Evolutionary conservation across 495 filamentous ascomycete species (phyloP).

Genomic region (Immersiella caudata): DNA sequence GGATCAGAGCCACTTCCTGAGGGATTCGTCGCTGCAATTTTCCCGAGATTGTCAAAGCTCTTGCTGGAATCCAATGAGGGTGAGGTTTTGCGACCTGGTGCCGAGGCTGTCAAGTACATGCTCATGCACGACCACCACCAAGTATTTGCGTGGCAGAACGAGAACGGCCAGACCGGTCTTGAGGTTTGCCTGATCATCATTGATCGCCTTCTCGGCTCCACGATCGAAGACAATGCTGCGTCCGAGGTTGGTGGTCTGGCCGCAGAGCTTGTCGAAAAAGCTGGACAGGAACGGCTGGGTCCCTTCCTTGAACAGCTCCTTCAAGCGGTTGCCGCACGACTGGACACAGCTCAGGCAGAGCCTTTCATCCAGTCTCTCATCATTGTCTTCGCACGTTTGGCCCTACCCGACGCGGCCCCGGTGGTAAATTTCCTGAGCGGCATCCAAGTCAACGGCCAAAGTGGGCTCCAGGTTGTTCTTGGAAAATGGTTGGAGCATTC

Average conservation of each 20-base stretch:
- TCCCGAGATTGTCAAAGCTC: conserved; percentile 84
- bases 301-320: conserved; percentile 90
- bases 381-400: conserved; percentile 89
- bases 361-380: conserved; percentile 89
- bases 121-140: conserved; percentile 85
- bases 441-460: conserved; percentile 72
- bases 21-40: conserved; percentile 79
- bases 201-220: conserved; percentile 82
- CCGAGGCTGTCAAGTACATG: conserved; percentile 82
- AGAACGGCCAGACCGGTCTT: conserved; percentile 76
- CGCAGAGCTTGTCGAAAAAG: conserved; percentile 92
- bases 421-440: conserved; percentile 89
- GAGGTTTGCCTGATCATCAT: conserved; percentile 90
- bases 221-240: conserved; percentile 87
- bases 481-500: conserved; percentile 97
- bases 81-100: conserved; percentile 85
- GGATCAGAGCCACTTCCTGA: conserved; percentile 80
- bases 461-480: conserved; percentile 83
- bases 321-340: conserved; percentile 81
- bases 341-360: conserved; percentile 77
- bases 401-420: conserved; percentile 79
- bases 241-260: conserved; percentile 93
- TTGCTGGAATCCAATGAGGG: conserved; percentile 78
- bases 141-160: conserved; percentile 77
- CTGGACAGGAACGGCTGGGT: conserved; percentile 83